Conservation (phyloP, 768 basidiomycete species). For the Termitomyces sp. region DNA sequence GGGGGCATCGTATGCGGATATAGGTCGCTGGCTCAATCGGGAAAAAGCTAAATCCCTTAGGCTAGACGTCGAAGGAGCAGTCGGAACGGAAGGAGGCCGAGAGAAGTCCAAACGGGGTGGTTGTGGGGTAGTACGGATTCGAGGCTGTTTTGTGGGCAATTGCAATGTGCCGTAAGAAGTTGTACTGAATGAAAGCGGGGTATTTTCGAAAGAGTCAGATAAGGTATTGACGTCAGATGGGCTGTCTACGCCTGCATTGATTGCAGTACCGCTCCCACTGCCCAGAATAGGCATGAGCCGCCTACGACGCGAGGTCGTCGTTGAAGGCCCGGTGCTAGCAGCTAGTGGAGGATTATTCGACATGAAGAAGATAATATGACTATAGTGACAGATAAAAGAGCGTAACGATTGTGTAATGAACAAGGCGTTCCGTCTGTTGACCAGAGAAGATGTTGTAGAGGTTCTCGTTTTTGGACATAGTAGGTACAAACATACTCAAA, state of each 20-base stretch:
- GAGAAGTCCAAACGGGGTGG: slow-evolving; percentile 32
- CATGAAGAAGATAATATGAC: not conserved
- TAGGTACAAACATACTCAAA: no score
- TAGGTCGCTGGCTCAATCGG: slow-evolving; percentile 53
- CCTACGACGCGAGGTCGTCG: slow-evolving; percentile 58
- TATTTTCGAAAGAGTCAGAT: slow-evolving; percentile 27
- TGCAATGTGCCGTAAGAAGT: slow-evolving; percentile 60
- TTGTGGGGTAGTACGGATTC: slow-evolving; percentile 31
- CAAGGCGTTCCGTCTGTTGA: not conserved
- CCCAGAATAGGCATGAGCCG: slow-evolving; percentile 59
- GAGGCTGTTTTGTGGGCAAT: slow-evolving; percentile 28
- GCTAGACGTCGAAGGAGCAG: slow-evolving; percentile 33
- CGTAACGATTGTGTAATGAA: not conserved
- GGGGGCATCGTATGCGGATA: slow-evolving; percentile 70
- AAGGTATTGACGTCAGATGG: not conserved
- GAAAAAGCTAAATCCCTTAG: slow-evolving; percentile 38
- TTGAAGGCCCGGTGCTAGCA: slow-evolving; percentile 38
- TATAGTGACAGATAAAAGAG: not conserved
- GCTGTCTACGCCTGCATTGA: slow-evolving; percentile 11
- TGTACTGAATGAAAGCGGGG: slow-evolving; percentile 30
- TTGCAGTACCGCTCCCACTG: slow-evolving; percentile 33
- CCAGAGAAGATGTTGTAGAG: no score
- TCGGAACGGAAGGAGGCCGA: slow-evolving; percentile 31
- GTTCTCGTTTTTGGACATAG: no score
- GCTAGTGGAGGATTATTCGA: slow-evolving; percentile 1